Evolutionary conservation across 2,329 filamentous ascomycete genomes (phyloP).

Genomic region (Trichoderma citrinoviride): DNA sequence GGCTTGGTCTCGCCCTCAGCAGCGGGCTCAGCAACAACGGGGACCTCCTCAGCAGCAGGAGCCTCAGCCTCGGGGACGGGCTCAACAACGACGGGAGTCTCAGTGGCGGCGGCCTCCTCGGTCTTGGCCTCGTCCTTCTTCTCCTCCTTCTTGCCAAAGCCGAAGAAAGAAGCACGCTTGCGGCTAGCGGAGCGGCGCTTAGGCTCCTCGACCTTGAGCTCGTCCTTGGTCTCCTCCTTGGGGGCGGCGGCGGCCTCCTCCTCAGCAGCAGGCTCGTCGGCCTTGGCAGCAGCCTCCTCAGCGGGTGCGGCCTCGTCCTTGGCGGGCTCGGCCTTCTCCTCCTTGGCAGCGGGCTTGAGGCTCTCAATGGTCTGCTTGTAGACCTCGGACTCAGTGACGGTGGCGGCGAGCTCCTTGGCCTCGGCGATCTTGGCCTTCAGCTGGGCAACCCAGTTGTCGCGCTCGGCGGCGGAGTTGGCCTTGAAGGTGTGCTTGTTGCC

Average conservation of each 20-base stretch:
- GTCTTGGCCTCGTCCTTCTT: conserved; percentile 39
- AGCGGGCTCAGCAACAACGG: conserved; percentile 35
- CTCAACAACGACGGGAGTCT: conserved; percentile 37
- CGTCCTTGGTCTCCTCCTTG: conserved; percentile 43
- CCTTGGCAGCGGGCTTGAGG: conserved; percentile 48
- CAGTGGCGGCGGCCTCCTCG: conserved; percentile 35
- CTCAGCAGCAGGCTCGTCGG: conserved; percentile 39
- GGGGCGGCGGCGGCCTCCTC: conserved; percentile 36
- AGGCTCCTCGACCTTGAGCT: conserved; percentile 55
- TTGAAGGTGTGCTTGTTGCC: conserved; percentile 95
- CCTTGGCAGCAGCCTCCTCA: conserved; percentile 35
- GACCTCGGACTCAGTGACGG: conserved; percentile 72
- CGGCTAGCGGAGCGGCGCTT: conserved; percentile 61
- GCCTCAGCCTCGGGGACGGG: conserved; percentile 37
- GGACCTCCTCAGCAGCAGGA: conserved; percentile 37
- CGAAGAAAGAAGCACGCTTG: conserved; percentile 65
- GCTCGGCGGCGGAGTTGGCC: conserved; percentile 69
- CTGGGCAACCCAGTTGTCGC: conserved; percentile 87
- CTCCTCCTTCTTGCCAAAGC: conserved; percentile 56
- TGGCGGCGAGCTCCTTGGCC: conserved; percentile 75
- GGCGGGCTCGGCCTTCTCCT: conserved; percentile 35
- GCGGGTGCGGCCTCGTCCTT: conserved; percentile 23
- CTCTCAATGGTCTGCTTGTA: conserved; percentile 86
- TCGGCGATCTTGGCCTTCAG: conserved; percentile 79
- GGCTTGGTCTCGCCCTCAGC: conserved; percentile 33